These are phyloP conservation scores for Tephrocybe sp. DNA, from an alignment of 768 basidiomycete species.

Conservation along the genomic window DNA sequence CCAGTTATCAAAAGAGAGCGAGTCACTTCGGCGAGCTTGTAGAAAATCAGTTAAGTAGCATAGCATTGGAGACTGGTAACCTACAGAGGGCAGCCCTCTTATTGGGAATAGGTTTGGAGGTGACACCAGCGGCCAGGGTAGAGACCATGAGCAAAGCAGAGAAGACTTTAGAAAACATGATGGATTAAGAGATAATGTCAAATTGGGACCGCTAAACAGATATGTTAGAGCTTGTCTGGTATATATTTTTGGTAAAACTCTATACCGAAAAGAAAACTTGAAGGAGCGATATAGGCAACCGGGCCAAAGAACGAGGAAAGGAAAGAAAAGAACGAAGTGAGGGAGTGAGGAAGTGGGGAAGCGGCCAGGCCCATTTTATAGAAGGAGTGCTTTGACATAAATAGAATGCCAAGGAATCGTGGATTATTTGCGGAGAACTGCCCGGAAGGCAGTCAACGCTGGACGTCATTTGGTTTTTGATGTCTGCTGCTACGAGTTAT, in stretches of 20 bases:
- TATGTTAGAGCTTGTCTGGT: not conserved
- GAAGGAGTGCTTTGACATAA: constrained; percentile 1
- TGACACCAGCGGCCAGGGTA: constrained; percentile 28
- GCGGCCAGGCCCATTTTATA: constrained; percentile 7
- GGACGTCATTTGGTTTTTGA: not conserved
- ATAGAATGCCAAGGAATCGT: constrained; percentile 3
- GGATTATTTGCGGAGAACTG: not conserved
- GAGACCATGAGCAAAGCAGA: constrained; percentile 25
- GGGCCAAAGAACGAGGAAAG: constrained; percentile 30
- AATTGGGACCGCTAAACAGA: not conserved
- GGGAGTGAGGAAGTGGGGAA: not conserved
- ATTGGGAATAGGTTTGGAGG: constrained; percentile 24
- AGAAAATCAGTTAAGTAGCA: not conserved
- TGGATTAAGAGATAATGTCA: constrained; percentile 22
- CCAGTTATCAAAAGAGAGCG: constrained; percentile 34
- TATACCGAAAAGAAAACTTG: constrained; percentile 21
- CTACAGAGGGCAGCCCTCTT: constrained; percentile 15
- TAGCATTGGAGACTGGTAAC: not conserved
- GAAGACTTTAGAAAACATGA: constrained; percentile 38
- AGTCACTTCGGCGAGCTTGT: constrained; percentile 16
- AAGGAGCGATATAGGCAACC: constrained; percentile 33
- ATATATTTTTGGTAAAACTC: constrained; percentile 13
- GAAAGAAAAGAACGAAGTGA: constrained; percentile 26
- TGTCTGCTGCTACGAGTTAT: not conserved
- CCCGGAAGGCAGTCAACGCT: constrained; percentile 1